Evolutionary conservation across 345 rosid genomes (phyloP).

Genomic region (Raphanus raphanistrum): DNA sequence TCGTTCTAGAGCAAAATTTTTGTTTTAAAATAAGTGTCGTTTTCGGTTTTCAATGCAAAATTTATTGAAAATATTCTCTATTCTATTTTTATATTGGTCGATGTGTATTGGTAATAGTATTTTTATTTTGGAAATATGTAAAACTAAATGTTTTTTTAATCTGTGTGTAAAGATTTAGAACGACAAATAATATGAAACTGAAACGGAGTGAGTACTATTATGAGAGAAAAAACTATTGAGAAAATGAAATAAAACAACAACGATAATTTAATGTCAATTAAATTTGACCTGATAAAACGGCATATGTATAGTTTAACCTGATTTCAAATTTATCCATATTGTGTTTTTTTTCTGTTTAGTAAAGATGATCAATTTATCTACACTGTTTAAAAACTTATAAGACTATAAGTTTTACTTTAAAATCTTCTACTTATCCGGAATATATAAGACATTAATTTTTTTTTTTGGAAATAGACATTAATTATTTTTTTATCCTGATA

Average conservation of each 20-base stretch:
- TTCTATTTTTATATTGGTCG: too few relatives aligned
- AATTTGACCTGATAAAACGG: neutral
- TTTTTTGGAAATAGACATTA: too few relatives aligned
- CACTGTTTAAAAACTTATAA: neutral
- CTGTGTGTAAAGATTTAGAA: too few relatives aligned
- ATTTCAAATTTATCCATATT: neutral
- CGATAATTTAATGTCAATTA: neutral
- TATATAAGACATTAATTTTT: neutral
- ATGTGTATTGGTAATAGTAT: too few relatives aligned
- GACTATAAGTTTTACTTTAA: neutral
- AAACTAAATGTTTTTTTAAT: too few relatives aligned
- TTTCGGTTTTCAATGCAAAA: too few relatives aligned
- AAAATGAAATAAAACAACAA: neutral
- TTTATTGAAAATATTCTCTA: too few relatives aligned
- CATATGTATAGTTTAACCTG: neutral
- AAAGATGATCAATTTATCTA: neutral
- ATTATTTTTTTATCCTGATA: neutral
- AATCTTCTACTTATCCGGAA: neutral
- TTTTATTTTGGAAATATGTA: too few relatives aligned
- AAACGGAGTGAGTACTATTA: too few relatives aligned
- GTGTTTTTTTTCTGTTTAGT: neutral
- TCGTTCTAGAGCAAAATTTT: too few relatives aligned
- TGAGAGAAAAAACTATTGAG: neutral
- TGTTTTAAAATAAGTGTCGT: too few relatives aligned
- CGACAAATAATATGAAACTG: too few relatives aligned